A percentile compares a stretch with the other conserved stretches of the same genome.
Evolutionary conservation across 306 rosid genomes (phyloP).

Genomic region (Corylus avellana): DNA sequence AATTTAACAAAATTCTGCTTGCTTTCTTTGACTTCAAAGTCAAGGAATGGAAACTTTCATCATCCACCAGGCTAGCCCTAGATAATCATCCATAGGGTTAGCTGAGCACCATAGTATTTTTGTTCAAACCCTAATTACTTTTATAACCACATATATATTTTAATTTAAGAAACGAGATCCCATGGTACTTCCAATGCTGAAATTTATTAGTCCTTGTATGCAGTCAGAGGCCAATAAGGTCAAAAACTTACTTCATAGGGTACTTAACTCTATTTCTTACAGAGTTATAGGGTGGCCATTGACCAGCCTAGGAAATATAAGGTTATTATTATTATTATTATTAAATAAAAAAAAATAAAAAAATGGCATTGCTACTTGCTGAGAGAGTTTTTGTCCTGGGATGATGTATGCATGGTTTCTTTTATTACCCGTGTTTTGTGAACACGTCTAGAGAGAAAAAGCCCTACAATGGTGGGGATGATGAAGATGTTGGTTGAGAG

Average conservation of each 20-base stretch:
- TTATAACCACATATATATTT: not conserved
- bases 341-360: no score
- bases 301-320: constrained; percentile 12
- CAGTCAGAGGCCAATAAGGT: not conserved
- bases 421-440: not conserved
- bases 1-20: not conserved
- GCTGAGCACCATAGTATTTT: not conserved
- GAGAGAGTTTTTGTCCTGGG: not conserved
- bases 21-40: constrained; percentile 41
- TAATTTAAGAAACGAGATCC: constrained; percentile 16
- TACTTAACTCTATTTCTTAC: not conserved
- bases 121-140: not conserved
- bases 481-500: constrained; percentile 10
- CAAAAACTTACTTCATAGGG: not conserved
- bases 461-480: not conserved
- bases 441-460: no score
- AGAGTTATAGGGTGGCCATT: not conserved
- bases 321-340: no score
- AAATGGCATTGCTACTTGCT: no score
- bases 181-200: constrained; percentile 14
- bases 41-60: constrained; percentile 10
- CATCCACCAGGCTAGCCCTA: no score
- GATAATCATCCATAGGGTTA: no score
- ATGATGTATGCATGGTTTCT: not conserved
- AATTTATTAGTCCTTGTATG: no score